Evolutionary conservation across 1,139 yeast genomes (phyloP), one percentile per base, ranked within the genome.

Genomic region (Keqinozyma sinolaborantium): DNA sequence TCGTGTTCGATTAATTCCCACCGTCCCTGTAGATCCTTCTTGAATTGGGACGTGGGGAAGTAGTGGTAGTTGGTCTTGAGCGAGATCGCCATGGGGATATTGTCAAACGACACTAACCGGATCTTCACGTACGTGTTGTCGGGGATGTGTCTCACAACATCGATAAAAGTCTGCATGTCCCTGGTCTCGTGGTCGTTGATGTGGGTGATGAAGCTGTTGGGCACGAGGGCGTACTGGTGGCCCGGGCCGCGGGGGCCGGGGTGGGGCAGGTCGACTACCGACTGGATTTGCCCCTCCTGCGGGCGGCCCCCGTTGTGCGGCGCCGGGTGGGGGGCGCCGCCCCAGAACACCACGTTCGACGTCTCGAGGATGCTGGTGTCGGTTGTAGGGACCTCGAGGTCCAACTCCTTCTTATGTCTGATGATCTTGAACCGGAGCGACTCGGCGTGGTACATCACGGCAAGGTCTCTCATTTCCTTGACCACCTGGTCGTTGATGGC

Each of bases 41-140:
- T 70, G 43, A 85, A 56, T 50, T 83, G 90, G 8, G 77, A 70
- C 1, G 95, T 87, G 26, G 95, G 95, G 70, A 85, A 88, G 53
- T 88, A 90, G 53, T 88, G 97, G 49, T 86, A 85, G 53, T 86
- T 86, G 1, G 95, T 86, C 57, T 87, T 87, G 48, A 88, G 60
- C 1, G 95, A 82, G 34, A 83, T 79, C 2, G 96, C 95, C 47
- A 79, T 75, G 10, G 95, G 95, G 15, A 86, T 79, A 40, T 82
- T 82, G 46, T 88, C 96, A 56, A 83, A 86, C 1, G 95, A 79
- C 28, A 87, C 92, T 30, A 84, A 62, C 44, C 95, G 74, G 41
- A 88, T 64, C 51, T 87, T 84, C 45, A 86, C 83, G 48, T 88
- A 88, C 3, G 90, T 78, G 43, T 79, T 77, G 48, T 87, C 95